Evolutionary conservation across 495 filamentous ascomycete species (phyloP), one percentile per base, ranked within the genome.

Genomic region (Trichoderma orchidacearum): DNA sequence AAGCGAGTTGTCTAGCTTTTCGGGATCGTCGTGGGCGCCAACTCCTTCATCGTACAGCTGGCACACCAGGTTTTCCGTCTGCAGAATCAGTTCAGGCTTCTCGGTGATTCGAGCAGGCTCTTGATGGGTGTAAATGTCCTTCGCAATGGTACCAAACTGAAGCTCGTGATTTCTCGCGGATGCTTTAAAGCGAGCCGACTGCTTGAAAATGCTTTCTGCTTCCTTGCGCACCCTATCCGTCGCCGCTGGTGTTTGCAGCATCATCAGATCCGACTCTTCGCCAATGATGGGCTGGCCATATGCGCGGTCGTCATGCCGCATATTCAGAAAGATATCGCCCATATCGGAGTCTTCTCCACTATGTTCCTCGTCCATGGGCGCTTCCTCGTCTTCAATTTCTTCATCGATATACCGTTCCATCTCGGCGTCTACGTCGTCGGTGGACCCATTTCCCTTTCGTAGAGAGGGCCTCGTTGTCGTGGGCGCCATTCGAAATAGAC

Each of bases 21-120:
- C 70, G 30, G 80, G 74, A 31, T 78, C 72, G 25, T 80, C 75
- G 27, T 75, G 70, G 9, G 74, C 66, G 30, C 75, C 74, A 18
- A 76, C 71, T 2, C 77, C 76, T 58, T 82, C 80, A 32, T 84
- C 75, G 54, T 81, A 83, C 53, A 85, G 68, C 55, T 66, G 65
- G 30, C 68, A 68, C 35, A 82, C 62, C 35, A 79, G 60, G 15
- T 66, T 66, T 62, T 84, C 81, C 5, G 80, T 84, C n/a, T 67
- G 64, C 5, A 81, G 64, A 31, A 84, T 74, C n/a, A 84, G 59
- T 53, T 77, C 72, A 50, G 78, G 75, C 21, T 71, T 59, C 62
- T 83, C 80, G 21, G 62, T 63, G 13, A 80, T 57, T 5, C 59
- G 51, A 0, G 79, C 77, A 8, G 68, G 67, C 28, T 66, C 71